Conservation (phyloP, 2,329 filamentous ascomycete genomes). For the Apiospora hydei region DNA sequence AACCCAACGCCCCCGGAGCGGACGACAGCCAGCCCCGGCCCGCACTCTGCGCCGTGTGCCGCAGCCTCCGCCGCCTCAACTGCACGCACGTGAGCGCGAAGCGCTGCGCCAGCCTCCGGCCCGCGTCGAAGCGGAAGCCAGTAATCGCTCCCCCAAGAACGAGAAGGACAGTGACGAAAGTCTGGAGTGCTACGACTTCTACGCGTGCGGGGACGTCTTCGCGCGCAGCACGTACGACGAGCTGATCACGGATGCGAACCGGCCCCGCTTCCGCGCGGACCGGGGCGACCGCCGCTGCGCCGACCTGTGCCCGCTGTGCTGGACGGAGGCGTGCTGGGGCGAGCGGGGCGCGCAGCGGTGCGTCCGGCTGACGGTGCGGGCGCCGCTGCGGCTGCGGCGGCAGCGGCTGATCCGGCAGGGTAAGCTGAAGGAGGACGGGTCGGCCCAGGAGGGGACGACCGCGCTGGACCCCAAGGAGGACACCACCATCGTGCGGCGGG, state of each 20-base stretch:
- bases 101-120: neutral
- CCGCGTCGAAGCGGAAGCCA: neutral
- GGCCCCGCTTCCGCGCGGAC: neutral
- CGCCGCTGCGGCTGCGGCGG: conserved; percentile 1
- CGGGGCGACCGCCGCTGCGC: neutral
- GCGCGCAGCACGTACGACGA: neutral
- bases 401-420: neutral
- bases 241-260: neutral
- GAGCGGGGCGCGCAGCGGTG: neutral
- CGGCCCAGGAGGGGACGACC: neutral
- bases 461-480: neutral
- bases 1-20: neutral
- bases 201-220: neutral
- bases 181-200: neutral
- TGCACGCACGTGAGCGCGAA: neutral
- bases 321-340: conserved; percentile 10
- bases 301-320: neutral
- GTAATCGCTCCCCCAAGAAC: neutral
- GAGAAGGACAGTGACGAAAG: no score
- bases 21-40: neutral
- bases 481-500: neutral
- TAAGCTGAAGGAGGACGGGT: neutral
- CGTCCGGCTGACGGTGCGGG: neutral
- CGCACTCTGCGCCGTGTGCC: neutral
- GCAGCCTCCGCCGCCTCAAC: neutral